Base-by-base conservation (phyloP, 495 filamentous ascomycete species). In the Hypomontagnella submonticulosa region DNA sequence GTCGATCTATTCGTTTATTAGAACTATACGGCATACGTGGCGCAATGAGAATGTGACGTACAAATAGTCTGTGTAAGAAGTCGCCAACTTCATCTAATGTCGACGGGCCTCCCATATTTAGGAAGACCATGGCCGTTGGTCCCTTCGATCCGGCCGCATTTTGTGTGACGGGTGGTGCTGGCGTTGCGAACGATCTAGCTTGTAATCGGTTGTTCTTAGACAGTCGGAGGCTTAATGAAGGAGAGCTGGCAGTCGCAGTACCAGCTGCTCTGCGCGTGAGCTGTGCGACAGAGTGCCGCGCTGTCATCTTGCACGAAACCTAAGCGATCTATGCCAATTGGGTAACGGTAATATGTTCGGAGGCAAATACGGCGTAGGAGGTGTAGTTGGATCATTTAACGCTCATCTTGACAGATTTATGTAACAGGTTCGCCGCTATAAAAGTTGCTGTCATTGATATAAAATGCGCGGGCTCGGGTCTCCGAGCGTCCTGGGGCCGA, bases 21-120 rank as follows among this genome's bases (percentile, higher is more conserved):
- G 65, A 33, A 57, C 10, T 15, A 1, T n/a, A 33, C 19, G 18
- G 36, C 50, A 44, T 11, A 41, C 13, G 27, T 30, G 23, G 10
- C 23, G 30, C 33, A 37, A 41, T 36, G 46, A 54, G 40, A 27
- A 7, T 46, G 51, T 12, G 37, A 77, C 84, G 58, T 84, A 93
- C 96, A 78, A 99, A 99, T 71, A 99, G 77, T 69, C 92, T 85
- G 77, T 89, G 95, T n/a, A 99, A 83, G 67, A 98, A 99, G 73
- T 89, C 87, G 59, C 88, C 88, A 15, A 99, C 96, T 80, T 98
- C 92, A 56, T 88, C 82, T 9, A 88, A 87, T 4, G 90, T 97
- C 11, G 92, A 92, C 5, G 96, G 96, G 8, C 96, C 96, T 54
- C 96, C 96, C 96, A 99, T 99, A 79, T 99, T 99, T 76, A 99